Base-by-base conservation (phyloP, 192 early-diverging fungal species). In the Coemansia sp. region DNA sequence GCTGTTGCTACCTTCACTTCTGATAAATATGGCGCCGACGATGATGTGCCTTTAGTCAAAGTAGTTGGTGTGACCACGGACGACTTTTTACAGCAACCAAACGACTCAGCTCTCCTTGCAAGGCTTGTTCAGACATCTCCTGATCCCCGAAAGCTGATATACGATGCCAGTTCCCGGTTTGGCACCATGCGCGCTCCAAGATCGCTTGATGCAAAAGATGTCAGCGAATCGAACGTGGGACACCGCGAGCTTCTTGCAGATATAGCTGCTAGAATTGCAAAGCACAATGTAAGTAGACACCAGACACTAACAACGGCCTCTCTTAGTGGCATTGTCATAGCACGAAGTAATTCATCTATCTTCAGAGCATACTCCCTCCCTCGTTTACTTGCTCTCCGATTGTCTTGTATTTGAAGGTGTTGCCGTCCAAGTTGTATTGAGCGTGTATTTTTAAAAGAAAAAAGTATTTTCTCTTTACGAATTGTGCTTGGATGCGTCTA, bases 121-220 rank as follows among this genome's bases (percentile, higher is more conserved):
- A 61, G 34, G 63, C 69, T 81, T 13, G 73, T 81, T 29, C 73
- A 67, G 41, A 58, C 63, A 17, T 81, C 78, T 62, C 78, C 79
- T 8, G 79, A 82, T 40, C 79, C 79, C 34, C 79, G 79, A 19
- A 82, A 49, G 35, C 65, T 82, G 25, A 82, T 82, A 36, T 82
- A 82, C 65, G 79, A 73, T 54, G 70, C 71, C 8, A 65, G 53
- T n/a, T 82, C 79, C 43, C 79, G 70, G 59, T 82, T 82, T 57
- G 79, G 79, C 20, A 72, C 78, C 23, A 81, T 81, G 78, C 69
- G 73, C 17, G 71, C 77, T 17, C 68, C 41, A 55, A 59, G 53
- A 34, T 69, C 78, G 19, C 66, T 56, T 29, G 56, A 36, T 14
- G 29, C 55, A 13, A 57, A 34, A 3, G 19, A n/a, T 20, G 55